These are phyloP conservation scores for Ophiostoma novo-ulmi DNA, from an alignment of 2,329 filamentous ascomycete species.

Conservation along the genomic window DNA sequence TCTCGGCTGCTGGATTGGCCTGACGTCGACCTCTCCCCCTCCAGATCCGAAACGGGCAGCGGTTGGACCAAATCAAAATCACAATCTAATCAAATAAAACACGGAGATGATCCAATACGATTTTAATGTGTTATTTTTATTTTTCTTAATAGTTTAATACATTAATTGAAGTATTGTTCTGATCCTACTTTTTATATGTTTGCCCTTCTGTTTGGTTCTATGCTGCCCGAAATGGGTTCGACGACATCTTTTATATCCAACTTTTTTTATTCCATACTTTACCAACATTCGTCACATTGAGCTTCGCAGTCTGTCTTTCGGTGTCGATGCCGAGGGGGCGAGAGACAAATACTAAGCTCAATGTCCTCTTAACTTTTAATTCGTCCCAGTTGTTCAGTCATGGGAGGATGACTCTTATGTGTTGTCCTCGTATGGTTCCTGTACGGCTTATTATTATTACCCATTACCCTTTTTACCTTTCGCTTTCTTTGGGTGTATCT, in stretches of 20 bases:
- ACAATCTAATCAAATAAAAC: not conserved
- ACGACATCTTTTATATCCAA: slow-evolving; percentile 9
- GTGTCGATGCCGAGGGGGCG: slow-evolving; percentile 4
- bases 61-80: not conserved
- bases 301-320: not conserved
- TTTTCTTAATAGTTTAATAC: slow-evolving; percentile 13
- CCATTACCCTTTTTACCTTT: slow-evolving; percentile 12
- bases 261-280: not conserved
- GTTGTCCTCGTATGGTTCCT: not conserved
- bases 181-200: not conserved
- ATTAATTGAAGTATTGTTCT: slow-evolving; percentile 10
- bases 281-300: slow-evolving; percentile 5
- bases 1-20: slow-evolving; percentile 26
- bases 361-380: slow-evolving; percentile 14
- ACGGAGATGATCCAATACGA: not conserved
- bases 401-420: not conserved
- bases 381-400: slow-evolving; percentile 11
- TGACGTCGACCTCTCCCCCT: slow-evolving; percentile 12
- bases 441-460: slow-evolving; percentile 10
- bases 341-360: not conserved
- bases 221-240: not conserved
- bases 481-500: slow-evolving; percentile 6
- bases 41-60: not conserved
- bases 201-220: not conserved
- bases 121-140: slow-evolving; percentile 11